Conservation (phyloP, 192 early-diverging fungal species). For the Podila horticola region DNA sequence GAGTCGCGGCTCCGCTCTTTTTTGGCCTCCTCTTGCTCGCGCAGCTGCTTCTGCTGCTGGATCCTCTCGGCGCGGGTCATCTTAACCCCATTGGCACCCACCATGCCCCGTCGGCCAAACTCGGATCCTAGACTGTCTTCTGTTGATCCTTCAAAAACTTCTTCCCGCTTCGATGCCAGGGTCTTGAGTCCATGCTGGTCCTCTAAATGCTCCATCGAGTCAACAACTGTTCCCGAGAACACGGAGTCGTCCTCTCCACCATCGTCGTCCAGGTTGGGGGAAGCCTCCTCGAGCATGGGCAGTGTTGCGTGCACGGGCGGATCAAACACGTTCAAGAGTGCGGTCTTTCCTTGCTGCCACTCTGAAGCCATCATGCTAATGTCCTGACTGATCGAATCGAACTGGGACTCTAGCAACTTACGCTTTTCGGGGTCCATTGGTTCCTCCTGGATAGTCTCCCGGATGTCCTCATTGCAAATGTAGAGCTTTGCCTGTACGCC, state of each 20-base stretch:
- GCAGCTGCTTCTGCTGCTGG: slow-evolving; percentile 50
- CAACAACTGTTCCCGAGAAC: slow-evolving; percentile 21
- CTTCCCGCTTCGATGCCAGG: slow-evolving; percentile 49
- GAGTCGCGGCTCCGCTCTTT: slow-evolving; percentile 40
- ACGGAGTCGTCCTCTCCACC: slow-evolving; percentile 5
- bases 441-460: slow-evolving; percentile 41
- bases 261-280: neutral
- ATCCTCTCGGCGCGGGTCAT: slow-evolving; percentile 63
- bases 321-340: slow-evolving; percentile 51
- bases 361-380: slow-evolving; percentile 59
- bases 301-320: slow-evolving; percentile 9
- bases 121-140: slow-evolving; percentile 7
- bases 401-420: slow-evolving; percentile 53
- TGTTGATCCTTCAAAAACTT: slow-evolving; percentile 61
- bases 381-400: slow-evolving; percentile 57
- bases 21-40: slow-evolving; percentile 55
- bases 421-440: slow-evolving; percentile 22
- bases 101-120: neutral
- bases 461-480: slow-evolving; percentile 64
- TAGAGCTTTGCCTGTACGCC: slow-evolving; percentile 67
- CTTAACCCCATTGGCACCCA: slow-evolving; percentile 28
- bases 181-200: slow-evolving; percentile 30
- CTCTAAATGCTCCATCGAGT: slow-evolving; percentile 32
- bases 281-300: neutral
- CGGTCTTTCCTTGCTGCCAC: slow-evolving; percentile 62